Conservation (phyloP, 805 yeast genomes). For the Starmerella sirachaensis region DNA sequence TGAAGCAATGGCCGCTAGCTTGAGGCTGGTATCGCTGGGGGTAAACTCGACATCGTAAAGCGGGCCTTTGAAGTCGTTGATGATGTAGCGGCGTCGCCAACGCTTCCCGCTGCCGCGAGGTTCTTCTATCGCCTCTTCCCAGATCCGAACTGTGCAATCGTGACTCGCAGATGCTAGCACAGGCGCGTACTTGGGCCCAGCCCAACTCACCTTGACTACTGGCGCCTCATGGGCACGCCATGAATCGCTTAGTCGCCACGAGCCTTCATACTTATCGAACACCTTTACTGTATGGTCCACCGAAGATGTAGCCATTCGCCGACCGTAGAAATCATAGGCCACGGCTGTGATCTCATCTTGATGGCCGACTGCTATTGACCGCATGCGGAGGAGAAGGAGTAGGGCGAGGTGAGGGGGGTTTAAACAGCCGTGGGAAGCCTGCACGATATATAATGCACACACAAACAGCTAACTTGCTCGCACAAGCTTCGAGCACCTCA, state of each 20-base stretch:
- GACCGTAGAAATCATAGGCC: constrained; percentile 81
- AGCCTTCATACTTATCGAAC: constrained; percentile 52
- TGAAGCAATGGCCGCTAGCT: constrained; percentile 75
- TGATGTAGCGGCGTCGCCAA: constrained; percentile 64
- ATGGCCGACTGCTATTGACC: constrained; percentile 79
- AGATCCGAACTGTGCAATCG: constrained; percentile 76
- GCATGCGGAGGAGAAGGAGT: constrained; percentile 21
- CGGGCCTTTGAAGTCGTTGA: constrained; percentile 82
- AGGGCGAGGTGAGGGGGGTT: no score
- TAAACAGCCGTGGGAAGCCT: no score
- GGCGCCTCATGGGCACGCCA: constrained; percentile 95
- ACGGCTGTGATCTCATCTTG: constrained; percentile 87
- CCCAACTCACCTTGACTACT: constrained; percentile 76
- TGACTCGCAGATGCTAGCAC: constrained; percentile 78
- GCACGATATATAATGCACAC: no score
- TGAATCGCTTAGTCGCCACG: constrained; percentile 75
- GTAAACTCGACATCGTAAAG: constrained; percentile 83
- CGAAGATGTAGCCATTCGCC: constrained; percentile 84
- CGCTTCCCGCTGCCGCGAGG: constrained; percentile 66
- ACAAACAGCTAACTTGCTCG: no score
- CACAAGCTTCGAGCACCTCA: no score
- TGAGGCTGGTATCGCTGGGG: constrained; percentile 69
- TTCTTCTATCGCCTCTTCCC: constrained; percentile 83
- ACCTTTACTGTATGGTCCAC: constrained; percentile 90
- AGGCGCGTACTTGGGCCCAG: constrained; percentile 87